These are phyloP conservation scores for Cinnamomum micranthum DNA, from an alignment of 164 flowering plant genomes.

Conservation along the genomic window DNA sequence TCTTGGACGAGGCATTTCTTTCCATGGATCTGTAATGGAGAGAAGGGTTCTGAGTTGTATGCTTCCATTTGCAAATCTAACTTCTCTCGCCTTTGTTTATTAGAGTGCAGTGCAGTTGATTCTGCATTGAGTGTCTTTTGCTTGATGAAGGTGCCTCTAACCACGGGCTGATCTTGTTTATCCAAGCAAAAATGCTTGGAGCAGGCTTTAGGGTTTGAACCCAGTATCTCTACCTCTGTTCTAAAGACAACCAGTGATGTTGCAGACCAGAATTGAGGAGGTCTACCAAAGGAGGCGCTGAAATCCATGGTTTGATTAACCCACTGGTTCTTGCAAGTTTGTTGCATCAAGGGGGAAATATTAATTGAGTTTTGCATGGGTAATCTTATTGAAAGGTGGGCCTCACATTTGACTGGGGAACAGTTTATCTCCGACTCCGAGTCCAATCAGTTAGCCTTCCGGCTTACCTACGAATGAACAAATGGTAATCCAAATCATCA, in stretches of 20 bases:
- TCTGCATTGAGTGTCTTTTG: constrained; percentile 43
- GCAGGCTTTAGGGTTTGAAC: constrained; percentile 38
- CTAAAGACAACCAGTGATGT: constrained; percentile 12
- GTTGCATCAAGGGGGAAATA: constrained; percentile 58
- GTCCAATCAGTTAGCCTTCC: no score
- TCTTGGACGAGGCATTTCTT: constrained; percentile 31
- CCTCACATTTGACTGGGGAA: no score
- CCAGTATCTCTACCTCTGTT: constrained; percentile 61
- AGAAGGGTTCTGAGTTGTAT: constrained; percentile 43
- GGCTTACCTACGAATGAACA: no score
- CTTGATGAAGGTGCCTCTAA: constrained; percentile 31
- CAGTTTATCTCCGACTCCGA: no score
- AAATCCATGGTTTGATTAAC: constrained; percentile 50
- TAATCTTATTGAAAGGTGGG: no score
- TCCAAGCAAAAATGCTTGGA: constrained; percentile 29
- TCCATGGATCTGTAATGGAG: constrained; percentile 54
- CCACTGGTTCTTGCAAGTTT: constrained; percentile 37
- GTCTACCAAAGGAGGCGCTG: constrained; percentile 24
- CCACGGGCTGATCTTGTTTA: constrained; percentile 53
- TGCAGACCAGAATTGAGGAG: constrained; percentile 47
- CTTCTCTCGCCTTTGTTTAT: constrained; percentile 43
- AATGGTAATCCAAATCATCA: no score
- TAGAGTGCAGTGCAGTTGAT: constrained; percentile 36
- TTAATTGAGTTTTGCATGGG: constrained; percentile 25
- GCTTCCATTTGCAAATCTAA: constrained; percentile 56